phyloP scores from a whole-genome alignment of 306 rosid genomes.

The Vigna nakashimae region DNA sequence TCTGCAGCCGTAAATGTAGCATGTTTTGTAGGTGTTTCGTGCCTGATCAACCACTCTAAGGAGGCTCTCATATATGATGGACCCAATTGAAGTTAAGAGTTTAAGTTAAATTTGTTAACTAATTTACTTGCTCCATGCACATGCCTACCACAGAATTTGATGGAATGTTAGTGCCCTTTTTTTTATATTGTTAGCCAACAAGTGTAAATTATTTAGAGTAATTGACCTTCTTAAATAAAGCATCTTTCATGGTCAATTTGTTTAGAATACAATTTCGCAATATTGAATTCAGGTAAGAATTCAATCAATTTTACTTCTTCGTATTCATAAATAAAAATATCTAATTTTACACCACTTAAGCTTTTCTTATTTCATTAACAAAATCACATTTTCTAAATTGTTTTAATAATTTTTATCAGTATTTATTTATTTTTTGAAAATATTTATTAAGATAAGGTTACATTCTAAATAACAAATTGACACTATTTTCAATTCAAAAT shows the following conservation, averaged over 20 bases:
- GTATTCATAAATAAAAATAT: too few relatives aligned
- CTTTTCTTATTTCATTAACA: too few relatives aligned
- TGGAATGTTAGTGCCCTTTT: neutral
- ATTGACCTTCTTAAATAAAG: neutral
- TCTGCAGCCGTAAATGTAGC: conserved; percentile 43
- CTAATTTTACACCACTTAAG: too few relatives aligned
- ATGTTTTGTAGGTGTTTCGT: conserved; percentile 37
- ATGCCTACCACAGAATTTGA: neutral
- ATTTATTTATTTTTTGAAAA: too few relatives aligned
- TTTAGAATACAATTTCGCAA: neutral
- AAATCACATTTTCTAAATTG: too few relatives aligned
- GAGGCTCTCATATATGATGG: neutral
- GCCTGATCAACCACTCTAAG: conserved; percentile 37
- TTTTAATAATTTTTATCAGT: too few relatives aligned
- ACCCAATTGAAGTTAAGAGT: neutral
- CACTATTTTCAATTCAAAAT: too few relatives aligned
- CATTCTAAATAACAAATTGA: too few relatives aligned
- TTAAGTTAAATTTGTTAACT: neutral
- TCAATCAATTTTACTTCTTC: neutral
- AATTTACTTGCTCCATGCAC: neutral
- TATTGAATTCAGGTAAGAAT: neutral
- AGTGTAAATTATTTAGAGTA: neutral
- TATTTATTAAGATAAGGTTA: too few relatives aligned
- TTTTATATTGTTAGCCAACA: neutral
- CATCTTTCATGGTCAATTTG: neutral